Base-by-base conservation (phyloP, 805 yeast genomes). In the Lipomyces sp. region DNA sequence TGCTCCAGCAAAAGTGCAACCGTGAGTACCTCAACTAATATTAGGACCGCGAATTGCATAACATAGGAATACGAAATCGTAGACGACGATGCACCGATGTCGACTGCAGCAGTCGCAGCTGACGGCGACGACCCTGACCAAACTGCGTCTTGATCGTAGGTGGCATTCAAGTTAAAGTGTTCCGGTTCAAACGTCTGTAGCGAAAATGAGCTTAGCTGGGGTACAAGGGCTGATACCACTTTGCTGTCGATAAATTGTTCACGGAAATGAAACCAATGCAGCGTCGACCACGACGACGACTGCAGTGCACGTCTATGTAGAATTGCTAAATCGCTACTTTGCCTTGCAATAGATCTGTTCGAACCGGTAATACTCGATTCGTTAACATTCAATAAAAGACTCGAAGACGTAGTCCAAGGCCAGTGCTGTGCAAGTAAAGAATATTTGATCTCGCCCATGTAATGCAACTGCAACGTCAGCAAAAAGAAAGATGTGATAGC, bases 1-100 rank as follows among this genome's bases (percentile, higher is more conserved):
- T 33, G 40, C 18, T 45, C 44, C n/a, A 61, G 33, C 14, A 61
- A 22, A 13, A 49, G 16, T 8, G 61, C 49, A 8, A 51, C 37
- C 11, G 40, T 5, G 13, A 13, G 39, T 6, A 47, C 21, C 16
- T 49, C 39, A 11, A 47, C 18, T 5, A 26, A 8, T n/a, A 54
- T 18, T 5, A 51, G 43, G 8, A 52, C 14, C 8, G 38, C 14
- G 33, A 44, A 53, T 18, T 36, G 23, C 14, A 38, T 19, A 23
- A 45, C 10, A 19, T 49, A 39, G 3, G 42, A 22, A 18, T 44
- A 28, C 1, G 43, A 23, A 23, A 22, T 14, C 14, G 10, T 11
- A 13, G 39, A 37, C 10, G 38, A 18, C 11, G 13, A 5, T 4
- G 21, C 34, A 3, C 5, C 34, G 18, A 16, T 5, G 7, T 32